Evolutionary conservation across 73 alveolate species (phyloP).

Genomic region (Breviolum minutum): DNA sequence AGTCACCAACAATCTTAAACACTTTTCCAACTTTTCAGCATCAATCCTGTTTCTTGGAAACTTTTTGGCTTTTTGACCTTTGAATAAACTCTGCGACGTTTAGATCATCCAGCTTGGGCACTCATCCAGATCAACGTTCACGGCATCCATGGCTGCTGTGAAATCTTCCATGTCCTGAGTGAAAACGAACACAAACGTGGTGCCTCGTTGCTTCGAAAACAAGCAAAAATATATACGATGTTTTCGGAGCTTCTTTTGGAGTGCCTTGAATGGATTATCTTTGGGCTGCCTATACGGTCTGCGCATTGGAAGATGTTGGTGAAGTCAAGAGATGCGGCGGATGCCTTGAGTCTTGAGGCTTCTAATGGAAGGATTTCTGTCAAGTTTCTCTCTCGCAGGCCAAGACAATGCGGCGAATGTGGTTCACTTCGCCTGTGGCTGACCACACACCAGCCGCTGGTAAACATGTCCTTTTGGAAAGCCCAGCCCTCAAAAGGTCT

Average conservation of each 20-base stretch:
- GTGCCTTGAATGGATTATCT: not conserved
- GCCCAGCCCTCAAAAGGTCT: not conserved
- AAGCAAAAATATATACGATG: not conserved
- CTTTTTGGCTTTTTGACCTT: not conserved
- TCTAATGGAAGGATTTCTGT: not conserved
- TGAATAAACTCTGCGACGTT: not conserved
- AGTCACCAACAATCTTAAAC: not conserved
- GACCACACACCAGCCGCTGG: not conserved
- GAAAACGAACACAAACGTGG: not conserved
- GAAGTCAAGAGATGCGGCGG: too few relatives aligned
- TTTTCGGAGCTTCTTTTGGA: not conserved
- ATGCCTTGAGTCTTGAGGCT: too few relatives aligned
- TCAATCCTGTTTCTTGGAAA: too few relatives aligned
- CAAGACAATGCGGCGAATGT: constrained; percentile 88
- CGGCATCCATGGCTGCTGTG: constrained; percentile 93
- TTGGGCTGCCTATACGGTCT: not conserved
- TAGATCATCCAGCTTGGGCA: not conserved
- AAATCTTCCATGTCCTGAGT: constrained; percentile 39
- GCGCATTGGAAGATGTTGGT: not conserved
- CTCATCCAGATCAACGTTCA: constrained; percentile 93
- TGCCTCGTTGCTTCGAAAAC: not conserved
- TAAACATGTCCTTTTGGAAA: not conserved
- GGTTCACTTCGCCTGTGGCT: constrained; percentile 68
- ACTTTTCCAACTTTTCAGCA: too few relatives aligned
- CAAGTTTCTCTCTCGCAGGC: constrained; percentile 90